phyloP scores from a whole-genome alignment of 306 rosid species.

The Lathyrus tuberosus region DNA sequence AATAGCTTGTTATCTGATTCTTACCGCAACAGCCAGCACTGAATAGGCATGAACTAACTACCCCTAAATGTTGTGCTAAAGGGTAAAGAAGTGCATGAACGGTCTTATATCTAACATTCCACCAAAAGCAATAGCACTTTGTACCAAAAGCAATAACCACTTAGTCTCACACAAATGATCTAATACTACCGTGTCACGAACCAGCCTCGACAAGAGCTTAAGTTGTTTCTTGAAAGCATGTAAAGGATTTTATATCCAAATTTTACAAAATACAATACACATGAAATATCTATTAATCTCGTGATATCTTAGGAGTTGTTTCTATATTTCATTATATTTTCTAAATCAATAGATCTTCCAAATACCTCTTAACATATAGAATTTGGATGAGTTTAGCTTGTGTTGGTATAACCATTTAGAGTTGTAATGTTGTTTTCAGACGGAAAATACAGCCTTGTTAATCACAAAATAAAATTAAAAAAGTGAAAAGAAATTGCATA shows the following conservation, averaged over 20 bases:
- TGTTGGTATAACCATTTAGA: neutral
- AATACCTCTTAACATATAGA: neutral
- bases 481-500: neutral
- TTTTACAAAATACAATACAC: constrained; percentile 17
- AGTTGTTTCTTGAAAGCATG: neutral
- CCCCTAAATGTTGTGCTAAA: neutral
- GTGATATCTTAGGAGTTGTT: neutral
- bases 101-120: neutral
- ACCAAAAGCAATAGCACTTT: neutral
- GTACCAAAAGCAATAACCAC: neutral
- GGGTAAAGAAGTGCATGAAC: neutral
- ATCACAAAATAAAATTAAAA: neutral
- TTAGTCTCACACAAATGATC: neutral
- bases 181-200: neutral
- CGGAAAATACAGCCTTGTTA: neutral
- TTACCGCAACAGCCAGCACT: too few relatives aligned
- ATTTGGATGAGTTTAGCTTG: neutral
- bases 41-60: neutral
- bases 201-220: constrained; percentile 1
- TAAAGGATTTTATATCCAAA: constrained; percentile 4
- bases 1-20: too few relatives aligned
- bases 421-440: constrained; percentile 2
- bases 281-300: too few relatives aligned
- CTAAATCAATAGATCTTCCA: neutral
- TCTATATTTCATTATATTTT: neutral